These are phyloP conservation scores for Nicotiana attenuata DNA, from an alignment of 257 asterid genomes.

Conservation along the genomic window DNA sequence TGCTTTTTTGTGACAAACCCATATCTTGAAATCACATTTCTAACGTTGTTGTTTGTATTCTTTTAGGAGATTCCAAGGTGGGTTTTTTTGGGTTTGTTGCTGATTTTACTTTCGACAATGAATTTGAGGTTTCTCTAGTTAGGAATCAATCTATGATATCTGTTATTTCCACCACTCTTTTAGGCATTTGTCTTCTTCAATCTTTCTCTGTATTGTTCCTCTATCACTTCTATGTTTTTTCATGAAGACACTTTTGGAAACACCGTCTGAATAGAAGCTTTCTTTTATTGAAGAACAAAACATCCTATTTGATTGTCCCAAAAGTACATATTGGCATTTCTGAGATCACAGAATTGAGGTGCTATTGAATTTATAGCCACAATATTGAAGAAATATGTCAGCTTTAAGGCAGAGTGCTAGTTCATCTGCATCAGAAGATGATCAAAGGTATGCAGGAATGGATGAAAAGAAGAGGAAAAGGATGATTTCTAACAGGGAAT, in stretches of 20 bases:
- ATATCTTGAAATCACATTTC: not conserved
- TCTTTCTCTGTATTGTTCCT: slow-evolving; percentile 76
- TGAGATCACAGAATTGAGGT: not conserved
- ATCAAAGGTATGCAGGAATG: slow-evolving; percentile 26
- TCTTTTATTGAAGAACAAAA: not conserved
- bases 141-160: slow-evolving; percentile 25
- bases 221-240: slow-evolving; percentile 59
- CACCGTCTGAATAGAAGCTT: not conserved
- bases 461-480: slow-evolving; percentile 52
- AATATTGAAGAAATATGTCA: slow-evolving; percentile 19
- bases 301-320: not conserved
- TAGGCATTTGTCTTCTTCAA: slow-evolving; percentile 36
- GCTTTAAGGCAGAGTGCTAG: slow-evolving; percentile 19
- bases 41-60: not conserved
- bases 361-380: not conserved
- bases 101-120: slow-evolving; percentile 5
- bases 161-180: slow-evolving; percentile 17
- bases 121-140: slow-evolving; percentile 6
- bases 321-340: not conserved
- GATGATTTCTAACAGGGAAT: slow-evolving; percentile 46
- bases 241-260: slow-evolving; percentile 14
- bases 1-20: slow-evolving; percentile 1
- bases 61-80: slow-evolving; percentile 8
- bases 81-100: not conserved
- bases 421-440: slow-evolving; percentile 29